phyloP scores from a whole-genome alignment of 2,329 filamentous ascomycete genomes.

The Raffaelea deltoideospora region DNA sequence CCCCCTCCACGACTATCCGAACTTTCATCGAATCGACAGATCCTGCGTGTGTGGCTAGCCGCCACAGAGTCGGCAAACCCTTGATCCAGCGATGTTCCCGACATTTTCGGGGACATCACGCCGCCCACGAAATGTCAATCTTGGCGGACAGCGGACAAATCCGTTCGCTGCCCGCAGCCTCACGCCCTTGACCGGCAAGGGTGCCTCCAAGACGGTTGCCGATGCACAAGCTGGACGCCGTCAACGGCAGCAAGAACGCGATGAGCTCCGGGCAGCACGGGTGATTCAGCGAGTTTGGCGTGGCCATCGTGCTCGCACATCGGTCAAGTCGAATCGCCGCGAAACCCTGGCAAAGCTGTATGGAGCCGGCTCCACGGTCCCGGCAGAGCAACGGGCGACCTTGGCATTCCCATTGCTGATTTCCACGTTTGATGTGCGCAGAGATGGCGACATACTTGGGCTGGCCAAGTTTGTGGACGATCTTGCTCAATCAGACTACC shows the following conservation, averaged over 20 bases:
- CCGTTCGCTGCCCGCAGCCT: constrained; percentile 56
- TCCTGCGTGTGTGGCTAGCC: too few relatives aligned
- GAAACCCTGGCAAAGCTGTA: constrained; percentile 48
- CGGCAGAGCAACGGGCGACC: constrained; percentile 20
- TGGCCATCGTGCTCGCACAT: constrained; percentile 50
- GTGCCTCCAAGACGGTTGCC: constrained; percentile 62
- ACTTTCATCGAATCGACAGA: too few relatives aligned
- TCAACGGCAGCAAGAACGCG: constrained; percentile 65
- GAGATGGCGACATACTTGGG: constrained; percentile 31
- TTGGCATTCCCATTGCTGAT: constrained; percentile 32
- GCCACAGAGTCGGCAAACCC: too few relatives aligned
- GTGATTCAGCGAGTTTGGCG: constrained; percentile 72
- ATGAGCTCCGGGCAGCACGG: constrained; percentile 57
- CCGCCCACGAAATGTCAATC: constrained; percentile 80
- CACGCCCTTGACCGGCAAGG: constrained; percentile 39
- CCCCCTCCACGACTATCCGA: too few relatives aligned
- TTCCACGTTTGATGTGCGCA: constrained; percentile 29
- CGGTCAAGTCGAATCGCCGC: constrained; percentile 42
- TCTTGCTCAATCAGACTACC: constrained; percentile 20
- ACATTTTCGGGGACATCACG: constrained; percentile 82
- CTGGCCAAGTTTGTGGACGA: constrained; percentile 31
- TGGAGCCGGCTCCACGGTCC: constrained; percentile 14
- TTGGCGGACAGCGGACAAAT: constrained; percentile 66
- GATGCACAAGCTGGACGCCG: constrained; percentile 77
- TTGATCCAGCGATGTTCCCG: too few relatives aligned